A percentile compares a stretch with the other conserved stretches of the same genome.
These are phyloP conservation scores for Tolypocladium sp. DNA, from an alignment of 2,329 filamentous ascomycete genomes.

Conservation along the genomic window DNA sequence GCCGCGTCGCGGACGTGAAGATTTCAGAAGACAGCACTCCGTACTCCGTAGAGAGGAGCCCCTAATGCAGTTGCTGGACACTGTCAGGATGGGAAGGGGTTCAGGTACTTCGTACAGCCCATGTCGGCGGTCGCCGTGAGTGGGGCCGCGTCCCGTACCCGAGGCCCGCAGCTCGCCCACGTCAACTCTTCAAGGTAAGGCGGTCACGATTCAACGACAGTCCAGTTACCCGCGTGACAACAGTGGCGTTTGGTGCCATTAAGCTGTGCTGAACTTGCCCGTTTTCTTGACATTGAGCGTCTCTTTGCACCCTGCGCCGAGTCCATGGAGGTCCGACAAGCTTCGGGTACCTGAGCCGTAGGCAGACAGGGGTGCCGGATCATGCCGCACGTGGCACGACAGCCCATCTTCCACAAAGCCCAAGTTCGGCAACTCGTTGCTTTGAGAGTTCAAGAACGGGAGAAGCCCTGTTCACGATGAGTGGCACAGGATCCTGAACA, in stretches of 20 bases:
- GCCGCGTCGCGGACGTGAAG: no score
- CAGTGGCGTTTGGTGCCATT: not conserved
- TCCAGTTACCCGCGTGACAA: not conserved
- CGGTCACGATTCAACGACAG: not conserved
- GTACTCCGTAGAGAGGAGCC: no score
- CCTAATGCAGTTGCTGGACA: no score
- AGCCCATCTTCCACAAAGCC: not conserved
- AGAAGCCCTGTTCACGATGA: not conserved
- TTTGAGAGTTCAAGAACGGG: not conserved
- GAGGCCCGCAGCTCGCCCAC: not conserved
- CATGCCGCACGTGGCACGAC: not conserved
- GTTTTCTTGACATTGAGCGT: not conserved
- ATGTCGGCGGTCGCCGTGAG: not conserved
- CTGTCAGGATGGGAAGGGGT: no score
- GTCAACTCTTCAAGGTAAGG: not conserved
- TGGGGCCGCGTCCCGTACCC: not conserved
- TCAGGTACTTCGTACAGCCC: no score
- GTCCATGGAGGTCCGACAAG: not conserved
- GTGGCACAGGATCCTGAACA: not conserved
- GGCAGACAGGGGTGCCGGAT: not conserved
- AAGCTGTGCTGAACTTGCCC: not conserved
- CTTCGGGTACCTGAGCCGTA: not conserved
- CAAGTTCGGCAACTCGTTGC: not conserved
- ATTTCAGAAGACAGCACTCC: no score
- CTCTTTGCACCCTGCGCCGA: not conserved